Percentiles rank a stretch among this genome's conserved stretches.
Conservation (phyloP, 1,139 yeast species). For the Pichia kudriavzevii region DNA sequence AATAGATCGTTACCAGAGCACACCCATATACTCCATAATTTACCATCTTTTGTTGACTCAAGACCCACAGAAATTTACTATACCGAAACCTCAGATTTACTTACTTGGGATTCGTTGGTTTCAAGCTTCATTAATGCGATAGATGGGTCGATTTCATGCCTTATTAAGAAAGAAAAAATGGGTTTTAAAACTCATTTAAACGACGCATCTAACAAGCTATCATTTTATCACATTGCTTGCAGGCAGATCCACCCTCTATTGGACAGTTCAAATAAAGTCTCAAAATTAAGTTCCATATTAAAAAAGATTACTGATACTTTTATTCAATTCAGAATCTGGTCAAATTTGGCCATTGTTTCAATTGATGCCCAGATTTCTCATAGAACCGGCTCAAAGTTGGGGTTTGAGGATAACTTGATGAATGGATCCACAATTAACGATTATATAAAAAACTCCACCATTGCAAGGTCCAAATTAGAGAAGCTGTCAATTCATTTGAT, state of each 20-base stretch:
- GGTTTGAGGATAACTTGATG: conserved; percentile 30
- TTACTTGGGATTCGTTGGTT: conserved; percentile 49
- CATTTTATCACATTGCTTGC: conserved; percentile 43
- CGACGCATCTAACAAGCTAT: conserved; percentile 41
- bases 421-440: conserved; percentile 5
- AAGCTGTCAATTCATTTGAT: conserved; percentile 29
- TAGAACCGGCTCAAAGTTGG: conserved; percentile 30
- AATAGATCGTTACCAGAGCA: conserved; percentile 1
- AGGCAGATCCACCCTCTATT: conserved; percentile 47
- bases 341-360: conserved; percentile 6
- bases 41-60: conserved; percentile 5
- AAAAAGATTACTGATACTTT: conserved; percentile 45
- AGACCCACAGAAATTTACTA: conserved; percentile 30
- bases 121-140: conserved; percentile 40
- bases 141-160: conserved; percentile 40
- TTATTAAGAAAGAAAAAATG: conserved; percentile 42
- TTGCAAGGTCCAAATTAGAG: conserved; percentile 33
- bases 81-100: conserved; percentile 47
- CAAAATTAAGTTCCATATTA: conserved; percentile 39
- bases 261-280: conserved; percentile 37
- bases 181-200: conserved; percentile 47
- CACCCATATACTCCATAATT: conserved; percentile 4
- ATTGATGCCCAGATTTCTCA: conserved; percentile 5
- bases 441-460: conserved; percentile 34
- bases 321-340: conserved; percentile 51